Evolutionary conservation across 2,329 filamentous ascomycete species (phyloP).

Genomic region (Parastagonospora avenae): DNA sequence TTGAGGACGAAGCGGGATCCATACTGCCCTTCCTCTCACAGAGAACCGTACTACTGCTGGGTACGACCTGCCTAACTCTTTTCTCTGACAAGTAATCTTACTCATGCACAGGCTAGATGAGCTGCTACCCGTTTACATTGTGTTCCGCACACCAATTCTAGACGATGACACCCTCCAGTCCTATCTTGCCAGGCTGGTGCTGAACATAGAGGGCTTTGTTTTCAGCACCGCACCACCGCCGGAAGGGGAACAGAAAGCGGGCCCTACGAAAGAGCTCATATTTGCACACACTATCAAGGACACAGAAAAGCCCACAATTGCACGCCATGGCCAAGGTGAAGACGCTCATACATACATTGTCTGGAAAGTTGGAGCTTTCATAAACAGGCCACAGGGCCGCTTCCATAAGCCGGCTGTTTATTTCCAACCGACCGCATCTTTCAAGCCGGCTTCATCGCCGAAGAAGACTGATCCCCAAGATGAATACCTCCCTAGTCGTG

Average conservation of each 20-base stretch:
- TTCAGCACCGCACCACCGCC: slow-evolving; percentile 55
- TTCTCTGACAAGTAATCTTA: slow-evolving; percentile 43
- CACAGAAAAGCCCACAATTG: slow-evolving; percentile 36
- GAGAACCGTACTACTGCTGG: slow-evolving; percentile 72
- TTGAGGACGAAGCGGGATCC: slow-evolving; percentile 52
- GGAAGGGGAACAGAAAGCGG: slow-evolving; percentile 45
- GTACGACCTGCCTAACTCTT: slow-evolving; percentile 53
- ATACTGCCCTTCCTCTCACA: slow-evolving; percentile 63
- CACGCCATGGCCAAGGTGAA: slow-evolving; percentile 33
- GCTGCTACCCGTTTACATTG: slow-evolving; percentile 69
- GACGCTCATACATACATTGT: slow-evolving; percentile 41
- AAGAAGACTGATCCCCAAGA: slow-evolving; percentile 53
- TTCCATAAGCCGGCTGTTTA: slow-evolving; percentile 70
- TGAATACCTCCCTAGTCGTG: slow-evolving; percentile 72
- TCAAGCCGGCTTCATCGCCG: slow-evolving; percentile 59
- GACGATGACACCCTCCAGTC: slow-evolving; percentile 63
- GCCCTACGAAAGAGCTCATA: slow-evolving; percentile 60
- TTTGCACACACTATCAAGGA: slow-evolving; percentile 53
- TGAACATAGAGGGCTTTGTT: slow-evolving; percentile 71
- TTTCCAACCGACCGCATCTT: slow-evolving; percentile 61
- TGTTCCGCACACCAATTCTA: slow-evolving; percentile 68
- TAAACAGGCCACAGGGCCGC: slow-evolving; percentile 60
- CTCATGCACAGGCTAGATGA: slow-evolving; percentile 70
- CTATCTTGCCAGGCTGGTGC: slow-evolving; percentile 66
- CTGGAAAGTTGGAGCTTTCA: slow-evolving; percentile 47